These are phyloP conservation scores for Pterocarpus macrocarpus DNA, from an alignment of 306 rosid genomes.

Conservation along the genomic window DNA sequence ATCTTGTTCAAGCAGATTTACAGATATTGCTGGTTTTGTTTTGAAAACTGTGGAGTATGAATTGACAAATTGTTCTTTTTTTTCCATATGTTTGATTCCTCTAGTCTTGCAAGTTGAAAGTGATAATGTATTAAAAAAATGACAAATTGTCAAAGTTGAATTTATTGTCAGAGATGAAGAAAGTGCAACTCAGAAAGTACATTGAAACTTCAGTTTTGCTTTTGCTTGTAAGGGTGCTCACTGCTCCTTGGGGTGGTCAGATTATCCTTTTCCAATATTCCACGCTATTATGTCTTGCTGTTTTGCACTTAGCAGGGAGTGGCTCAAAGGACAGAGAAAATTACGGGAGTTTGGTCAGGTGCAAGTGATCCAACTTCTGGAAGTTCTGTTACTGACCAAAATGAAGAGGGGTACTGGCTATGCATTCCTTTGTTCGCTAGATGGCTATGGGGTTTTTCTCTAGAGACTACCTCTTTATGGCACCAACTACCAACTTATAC, in stretches of 20 bases:
- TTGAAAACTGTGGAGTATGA: neutral
- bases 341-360: neutral
- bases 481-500: neutral
- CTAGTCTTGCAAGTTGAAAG: conserved; percentile 15
- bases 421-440: no score
- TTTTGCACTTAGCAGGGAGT: conserved; percentile 4
- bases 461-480: neutral
- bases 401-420: neutral
- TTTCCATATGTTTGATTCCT: neutral
- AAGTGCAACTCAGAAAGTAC: neutral
- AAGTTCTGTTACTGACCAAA: conserved; percentile 4
- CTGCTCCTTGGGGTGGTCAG: neutral
- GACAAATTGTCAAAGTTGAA: neutral
- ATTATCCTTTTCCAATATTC: neutral
- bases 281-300: neutral
- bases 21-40: neutral
- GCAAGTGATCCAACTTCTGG: neutral
- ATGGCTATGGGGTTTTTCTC: neutral
- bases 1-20: neutral
- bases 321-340: neutral
- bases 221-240: neutral
- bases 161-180: conserved; percentile 12
- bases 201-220: neutral
- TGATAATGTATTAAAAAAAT: conserved; percentile 21
- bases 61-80: neutral